Conservation (phyloP, 108 stramenopile species). For the Ochromonas danica region DNA sequence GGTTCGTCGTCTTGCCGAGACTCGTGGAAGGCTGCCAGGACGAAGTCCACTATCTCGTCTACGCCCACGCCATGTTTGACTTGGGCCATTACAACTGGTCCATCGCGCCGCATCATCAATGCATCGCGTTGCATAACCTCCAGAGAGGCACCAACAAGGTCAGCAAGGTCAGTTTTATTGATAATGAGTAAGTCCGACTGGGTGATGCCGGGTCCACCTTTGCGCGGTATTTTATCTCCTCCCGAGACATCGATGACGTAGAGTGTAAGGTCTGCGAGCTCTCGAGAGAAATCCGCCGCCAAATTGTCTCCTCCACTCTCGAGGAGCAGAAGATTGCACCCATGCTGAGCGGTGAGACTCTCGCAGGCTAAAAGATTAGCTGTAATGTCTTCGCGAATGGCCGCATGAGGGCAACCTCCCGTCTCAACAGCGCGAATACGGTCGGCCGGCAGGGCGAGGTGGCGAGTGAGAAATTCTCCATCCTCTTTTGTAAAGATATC, state of each 20-base stretch:
- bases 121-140: slow-evolving; percentile 90
- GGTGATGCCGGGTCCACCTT: slow-evolving; percentile 96
- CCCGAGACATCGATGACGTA: slow-evolving; percentile 99
- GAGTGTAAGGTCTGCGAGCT: slow-evolving; percentile 92
- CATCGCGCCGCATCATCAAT: slow-evolving; percentile 76
- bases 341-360: slow-evolving; percentile 69
- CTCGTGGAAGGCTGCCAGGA: background rate
- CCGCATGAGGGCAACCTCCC: slow-evolving; percentile 97
- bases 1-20: no score
- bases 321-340: slow-evolving; percentile 71
- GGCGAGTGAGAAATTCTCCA: slow-evolving; percentile 81
- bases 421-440: slow-evolving; percentile 92
- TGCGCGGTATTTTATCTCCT: slow-evolving; percentile 93
- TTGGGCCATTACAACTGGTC: slow-evolving; percentile 84
- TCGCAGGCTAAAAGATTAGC: slow-evolving; percentile 90
- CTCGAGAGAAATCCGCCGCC: slow-evolving; percentile 87
- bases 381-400: slow-evolving; percentile 88
- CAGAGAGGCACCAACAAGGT: slow-evolving; percentile 88
- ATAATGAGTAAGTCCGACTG: slow-evolving; percentile 89
- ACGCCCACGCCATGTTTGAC: slow-evolving; percentile 72
- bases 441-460: slow-evolving; percentile 67
- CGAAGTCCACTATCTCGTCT: slow-evolving; percentile 39
- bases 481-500: slow-evolving; percentile 99
- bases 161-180: slow-evolving; percentile 96
- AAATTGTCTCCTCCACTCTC: slow-evolving; percentile 98